Evolutionary conservation across 2,329 filamentous ascomycete genomes (phyloP).

Genomic region (Ceratocystis variospora): DNA sequence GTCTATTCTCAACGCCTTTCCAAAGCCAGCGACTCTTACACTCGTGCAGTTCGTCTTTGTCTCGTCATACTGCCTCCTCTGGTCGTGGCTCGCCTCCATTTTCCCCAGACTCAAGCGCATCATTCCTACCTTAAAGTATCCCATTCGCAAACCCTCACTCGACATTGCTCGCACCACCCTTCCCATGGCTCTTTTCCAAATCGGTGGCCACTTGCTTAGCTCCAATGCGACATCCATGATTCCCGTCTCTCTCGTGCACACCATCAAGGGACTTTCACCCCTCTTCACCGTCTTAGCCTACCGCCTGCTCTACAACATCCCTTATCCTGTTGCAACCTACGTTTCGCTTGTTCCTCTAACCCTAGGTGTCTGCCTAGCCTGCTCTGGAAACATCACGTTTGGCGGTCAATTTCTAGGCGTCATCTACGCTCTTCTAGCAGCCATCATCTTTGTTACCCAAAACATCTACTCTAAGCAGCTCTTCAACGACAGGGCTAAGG

Average conservation of each 20-base stretch:
- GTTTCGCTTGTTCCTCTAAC: conserved; percentile 82
- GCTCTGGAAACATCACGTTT: conserved; percentile 66
- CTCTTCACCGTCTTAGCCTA: conserved; percentile 93
- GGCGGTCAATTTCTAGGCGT: conserved; percentile 84
- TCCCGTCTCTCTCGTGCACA: conserved; percentile 92
- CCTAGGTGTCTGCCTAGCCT: conserved; percentile 87
- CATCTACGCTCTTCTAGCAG: conserved; percentile 73
- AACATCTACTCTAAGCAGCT: conserved; percentile 98
- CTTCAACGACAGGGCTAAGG: conserved; percentile 83
- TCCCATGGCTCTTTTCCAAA: conserved; percentile 85
- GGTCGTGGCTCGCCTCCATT: conserved; percentile 59
- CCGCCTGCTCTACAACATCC: conserved; percentile 73
- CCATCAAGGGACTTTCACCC: conserved; percentile 93
- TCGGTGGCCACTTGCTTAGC: conserved; percentile 83
- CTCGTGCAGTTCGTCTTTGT: conserved; percentile 90
- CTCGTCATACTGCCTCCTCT: conserved; percentile 68
- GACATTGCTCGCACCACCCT: conserved; percentile 78
- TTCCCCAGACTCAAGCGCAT: conserved; percentile 57
- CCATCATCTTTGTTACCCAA: conserved; percentile 89
- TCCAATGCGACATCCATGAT: conserved; percentile 91
- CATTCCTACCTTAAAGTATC: conserved; percentile 68
- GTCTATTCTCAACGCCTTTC: conserved; percentile 82
- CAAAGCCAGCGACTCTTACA: conserved; percentile 82
- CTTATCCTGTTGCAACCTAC: conserved; percentile 77
- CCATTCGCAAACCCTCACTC: conserved; percentile 64